Evolutionary conservation across 2,329 filamentous ascomycete genomes (phyloP).

Genomic region (Alternaria panax): DNA sequence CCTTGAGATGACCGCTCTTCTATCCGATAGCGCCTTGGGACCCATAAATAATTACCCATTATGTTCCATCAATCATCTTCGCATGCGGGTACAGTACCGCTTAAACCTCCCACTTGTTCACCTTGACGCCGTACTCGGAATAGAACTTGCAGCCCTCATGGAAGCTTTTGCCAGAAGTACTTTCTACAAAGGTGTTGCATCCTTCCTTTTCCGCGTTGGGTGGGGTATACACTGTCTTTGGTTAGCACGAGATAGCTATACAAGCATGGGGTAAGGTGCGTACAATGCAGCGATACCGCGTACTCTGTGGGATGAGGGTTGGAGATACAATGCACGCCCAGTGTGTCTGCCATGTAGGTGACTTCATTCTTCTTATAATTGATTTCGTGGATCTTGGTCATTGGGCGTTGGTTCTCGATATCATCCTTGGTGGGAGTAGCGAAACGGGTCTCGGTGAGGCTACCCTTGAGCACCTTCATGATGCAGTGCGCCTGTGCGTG

Average conservation of each 20-base stretch:
- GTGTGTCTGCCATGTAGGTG: conserved; percentile 88
- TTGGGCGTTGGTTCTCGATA: conserved; percentile 60
- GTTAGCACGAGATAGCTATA: conserved; percentile 7
- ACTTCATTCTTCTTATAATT: conserved; percentile 75
- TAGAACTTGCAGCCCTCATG: conserved; percentile 41
- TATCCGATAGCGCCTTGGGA: neutral
- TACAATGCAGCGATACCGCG: conserved; percentile 83
- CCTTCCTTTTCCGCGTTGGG: conserved; percentile 86
- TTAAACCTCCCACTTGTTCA: neutral
- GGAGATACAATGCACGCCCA: conserved; percentile 83
- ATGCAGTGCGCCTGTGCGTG: conserved; percentile 82
- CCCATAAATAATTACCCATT: neutral
- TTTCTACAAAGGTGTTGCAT: conserved; percentile 80
- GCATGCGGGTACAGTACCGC: neutral
- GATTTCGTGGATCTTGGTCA: conserved; percentile 71
- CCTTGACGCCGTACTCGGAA: conserved; percentile 42
- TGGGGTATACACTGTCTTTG: conserved; percentile 73
- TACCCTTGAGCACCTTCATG: conserved; percentile 85
- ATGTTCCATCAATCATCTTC: neutral
- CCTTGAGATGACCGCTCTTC: neutral
- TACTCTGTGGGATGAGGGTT: conserved; percentile 75
- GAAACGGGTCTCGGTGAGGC: conserved; percentile 82
- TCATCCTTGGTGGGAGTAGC: conserved; percentile 67
- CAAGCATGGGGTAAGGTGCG: conserved; percentile 36
- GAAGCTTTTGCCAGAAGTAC: conserved; percentile 64